A percentile compares a stretch with the other conserved stretches of the same genome.
phyloP scores from a whole-genome alignment of 345 rosid species.

The Populus simonii region DNA sequence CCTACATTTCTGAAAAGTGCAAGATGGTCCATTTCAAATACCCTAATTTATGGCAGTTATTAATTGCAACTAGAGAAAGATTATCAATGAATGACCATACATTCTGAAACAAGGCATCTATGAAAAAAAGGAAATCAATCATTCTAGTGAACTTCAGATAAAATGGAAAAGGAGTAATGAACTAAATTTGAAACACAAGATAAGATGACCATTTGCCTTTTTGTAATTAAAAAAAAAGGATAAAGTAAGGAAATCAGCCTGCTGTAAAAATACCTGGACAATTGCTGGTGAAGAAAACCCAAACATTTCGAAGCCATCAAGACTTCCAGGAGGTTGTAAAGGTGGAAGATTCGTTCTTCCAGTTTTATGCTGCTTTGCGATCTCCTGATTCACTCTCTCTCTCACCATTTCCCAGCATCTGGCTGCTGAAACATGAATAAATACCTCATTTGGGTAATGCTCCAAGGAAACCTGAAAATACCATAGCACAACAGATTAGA shows the following conservation, averaged over 20 bases:
- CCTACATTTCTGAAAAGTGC: not conserved
- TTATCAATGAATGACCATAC: too few species aligned
- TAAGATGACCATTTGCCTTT: not conserved
- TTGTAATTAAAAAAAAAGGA: not conserved
- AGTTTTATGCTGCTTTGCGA: constrained; percentile 69
- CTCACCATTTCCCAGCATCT: constrained; percentile 99
- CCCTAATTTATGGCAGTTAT: not conserved
- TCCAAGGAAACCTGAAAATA: constrained; percentile 79
- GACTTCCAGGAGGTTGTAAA: constrained; percentile 94
- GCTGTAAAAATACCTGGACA: constrained; percentile 61
- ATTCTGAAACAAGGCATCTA: too few species aligned
- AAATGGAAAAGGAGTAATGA: too few species aligned
- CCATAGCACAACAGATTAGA: not conserved
- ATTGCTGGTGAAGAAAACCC: constrained; percentile 93
- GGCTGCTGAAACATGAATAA: constrained; percentile 72
- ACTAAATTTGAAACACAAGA: not conserved
- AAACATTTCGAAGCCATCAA: constrained; percentile 94
- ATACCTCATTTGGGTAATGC: constrained; percentile 70
- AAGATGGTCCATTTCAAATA: not conserved
- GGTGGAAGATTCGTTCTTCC: constrained; percentile 82
- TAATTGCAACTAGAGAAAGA: not conserved
- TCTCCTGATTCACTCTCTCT: constrained; percentile 92
- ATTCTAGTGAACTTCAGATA: too few species aligned
- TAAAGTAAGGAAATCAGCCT: not conserved
- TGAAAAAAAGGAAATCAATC: too few species aligned